Evolutionary conservation across 495 filamentous ascomycete species (phyloP).

Genomic region (Penicillium silybi): DNA sequence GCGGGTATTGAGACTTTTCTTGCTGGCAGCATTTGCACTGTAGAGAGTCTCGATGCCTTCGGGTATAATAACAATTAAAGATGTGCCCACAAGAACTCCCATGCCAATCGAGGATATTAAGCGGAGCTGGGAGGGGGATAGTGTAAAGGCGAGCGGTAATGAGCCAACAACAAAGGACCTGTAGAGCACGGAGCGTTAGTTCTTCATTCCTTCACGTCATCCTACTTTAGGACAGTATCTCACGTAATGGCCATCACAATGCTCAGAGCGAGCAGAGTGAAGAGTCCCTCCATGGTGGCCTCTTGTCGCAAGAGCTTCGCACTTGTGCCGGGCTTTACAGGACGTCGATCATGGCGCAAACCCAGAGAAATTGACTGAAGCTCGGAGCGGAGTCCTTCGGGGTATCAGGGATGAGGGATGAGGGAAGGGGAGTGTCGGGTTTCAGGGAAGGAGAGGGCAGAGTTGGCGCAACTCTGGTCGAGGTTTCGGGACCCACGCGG

Average conservation of each 20-base stretch:
- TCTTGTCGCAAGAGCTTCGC: slow-evolving; percentile 24
- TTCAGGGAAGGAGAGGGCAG: neutral
- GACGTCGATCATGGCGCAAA: slow-evolving; percentile 21
- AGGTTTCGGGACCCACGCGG: slow-evolving; percentile 12
- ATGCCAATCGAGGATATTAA: slow-evolving; percentile 90
- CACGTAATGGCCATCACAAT: slow-evolving; percentile 95
- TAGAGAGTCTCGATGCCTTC: slow-evolving; percentile 94
- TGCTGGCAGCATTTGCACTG: slow-evolving; percentile 44
- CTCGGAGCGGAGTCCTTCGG: neutral
- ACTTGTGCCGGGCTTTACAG: slow-evolving; percentile 22
- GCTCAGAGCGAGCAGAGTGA: slow-evolving; percentile 80
- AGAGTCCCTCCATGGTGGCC: slow-evolving; percentile 68
- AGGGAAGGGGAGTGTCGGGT: neutral
- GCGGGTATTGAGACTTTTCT: slow-evolving; percentile 31
- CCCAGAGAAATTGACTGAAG: neutral
- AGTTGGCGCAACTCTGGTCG: neutral
- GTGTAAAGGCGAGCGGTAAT: slow-evolving; percentile 82
- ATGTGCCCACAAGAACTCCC: slow-evolving; percentile 90
- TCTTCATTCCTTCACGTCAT: neutral
- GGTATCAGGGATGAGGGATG: neutral
- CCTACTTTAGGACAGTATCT: neutral
- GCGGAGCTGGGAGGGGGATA: slow-evolving; percentile 85
- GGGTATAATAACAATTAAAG: slow-evolving; percentile 94
- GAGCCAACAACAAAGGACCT: slow-evolving; percentile 95
- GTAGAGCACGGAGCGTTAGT: slow-evolving; percentile 23